Evolutionary conservation across 1,284 basidiomycete genomes (phyloP), one percentile per base, ranked within the genome.

Genomic region (Testicularia cyperi): DNA sequence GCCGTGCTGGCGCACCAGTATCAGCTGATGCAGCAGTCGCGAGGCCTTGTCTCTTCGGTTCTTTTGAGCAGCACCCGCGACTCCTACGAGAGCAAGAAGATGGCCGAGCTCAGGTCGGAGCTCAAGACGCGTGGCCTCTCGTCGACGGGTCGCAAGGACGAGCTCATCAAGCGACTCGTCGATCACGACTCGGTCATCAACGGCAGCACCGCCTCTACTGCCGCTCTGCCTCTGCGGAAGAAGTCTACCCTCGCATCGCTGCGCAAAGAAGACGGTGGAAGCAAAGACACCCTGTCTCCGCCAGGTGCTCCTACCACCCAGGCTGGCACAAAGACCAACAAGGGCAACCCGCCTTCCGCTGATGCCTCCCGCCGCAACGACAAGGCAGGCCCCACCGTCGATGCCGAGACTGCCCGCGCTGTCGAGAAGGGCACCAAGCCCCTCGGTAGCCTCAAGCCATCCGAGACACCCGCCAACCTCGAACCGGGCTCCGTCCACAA

Each of bases 101-200:
- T 69, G 27, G 44, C 44, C 25, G 68, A 72, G 41, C 63, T 72
- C 48, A 66, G 62, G 43, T 38, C 60, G 4, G 48, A 68, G 21
- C 60, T 72, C 49, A 60, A 60, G 38, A 60, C 68, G 38, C 68
- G 70, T 32, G 66, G 65, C n/a, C 63, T 72, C 14, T 29, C 68
- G 23, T 61, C 54, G n/a, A 35, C 54, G 12, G 70, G 70, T 30
- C 61, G 61, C 28, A 67, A 70, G 48, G 63, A 65, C 1, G 66
- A 72, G 28, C 61, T 72, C 25, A 53, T 72, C 44, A 54, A 62
- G 44, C 65, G 69, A 44, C 54, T 72, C 20, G 57, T 67, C 26
- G 57, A 69, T 31, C 61, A 49, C 37, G 69, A 72, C 38, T 46
- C 57, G 22, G 44, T 34, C 41, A 43, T 66, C 43, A 57, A 66